Evolutionary conservation across 768 basidiomycete genomes (phyloP), one percentile per base, ranked within the genome.

Genomic region (Suillus fuscotomentosus): DNA sequence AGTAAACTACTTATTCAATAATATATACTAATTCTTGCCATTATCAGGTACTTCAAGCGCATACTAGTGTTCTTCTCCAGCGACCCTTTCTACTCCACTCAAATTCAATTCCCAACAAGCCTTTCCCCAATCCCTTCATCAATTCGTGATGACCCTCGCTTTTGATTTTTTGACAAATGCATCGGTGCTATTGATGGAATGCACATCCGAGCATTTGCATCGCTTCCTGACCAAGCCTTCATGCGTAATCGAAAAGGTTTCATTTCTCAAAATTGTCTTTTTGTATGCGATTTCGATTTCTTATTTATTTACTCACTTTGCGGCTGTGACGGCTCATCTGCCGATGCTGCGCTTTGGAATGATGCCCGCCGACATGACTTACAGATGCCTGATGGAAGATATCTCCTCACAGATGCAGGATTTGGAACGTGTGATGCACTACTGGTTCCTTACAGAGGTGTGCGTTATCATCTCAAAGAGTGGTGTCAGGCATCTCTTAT

Each of bases 231-330:
- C 2, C 13, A 65, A 34, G 2, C 61, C 62, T 13, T 62, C 11
- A 66, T 69, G 62, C 22, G 42, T 1, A 70, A 72, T 31, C 36
- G 13, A 13, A 69, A 71, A 39, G 68, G 70, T 2, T n/a, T n/a
- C n/a, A 17, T 71, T 3, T 68, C 66, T 0, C 70, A 72, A n/a
- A 73, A 73, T 10, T 69, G 63, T 7, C 60, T 73, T 0, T 70
- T 70, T 6, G 8, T 60, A 0, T 72, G 71, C 10, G 53, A 72
- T 59, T 65, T 67, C 3, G 39, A 72, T 1, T n/a, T 22, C n/a
- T 38, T 48, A 2, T 70, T 66, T 38, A 60, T 38, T 5, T 72
- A 70, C 39, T 27, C 53, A 1, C 45, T 71, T 39, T 66, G 64
- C 10, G 60, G 71, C 0, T 73, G 65, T 62, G 67, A 72, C 27